A percentile compares a stretch with the other conserved stretches of the same genome.
These are phyloP conservation scores for Chlorella variabilis DNA, from an alignment of 163 green algal genomes.

Conservation along the genomic window DNA sequence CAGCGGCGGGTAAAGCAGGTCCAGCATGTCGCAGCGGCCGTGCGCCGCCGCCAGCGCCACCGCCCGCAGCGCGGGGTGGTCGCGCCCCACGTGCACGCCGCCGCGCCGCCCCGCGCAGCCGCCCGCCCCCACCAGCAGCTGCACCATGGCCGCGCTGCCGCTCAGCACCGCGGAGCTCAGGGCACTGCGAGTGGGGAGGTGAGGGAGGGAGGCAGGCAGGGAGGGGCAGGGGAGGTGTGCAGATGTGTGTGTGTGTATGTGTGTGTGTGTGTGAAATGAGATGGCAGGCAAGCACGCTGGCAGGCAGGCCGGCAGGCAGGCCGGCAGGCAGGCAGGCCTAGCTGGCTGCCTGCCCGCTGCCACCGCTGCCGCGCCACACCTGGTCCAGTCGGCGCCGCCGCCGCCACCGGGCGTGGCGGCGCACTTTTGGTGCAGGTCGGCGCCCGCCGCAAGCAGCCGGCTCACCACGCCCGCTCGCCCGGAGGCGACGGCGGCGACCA, in stretches of 20 bases:
- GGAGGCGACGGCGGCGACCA: slow-evolving; percentile 5
- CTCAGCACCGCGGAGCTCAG: slow-evolving; percentile 17
- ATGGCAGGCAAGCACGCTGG: neutral
- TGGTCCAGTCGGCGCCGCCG: slow-evolving; percentile 8
- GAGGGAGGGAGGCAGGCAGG: neutral
- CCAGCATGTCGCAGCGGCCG: neutral
- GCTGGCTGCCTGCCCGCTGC: neutral
- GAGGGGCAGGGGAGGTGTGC: neutral
- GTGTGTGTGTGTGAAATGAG: neutral
- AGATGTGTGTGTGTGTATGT: no score
- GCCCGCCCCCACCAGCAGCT: slow-evolving; percentile 14
- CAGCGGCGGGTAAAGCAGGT: slow-evolving; percentile 20
- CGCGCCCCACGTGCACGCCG: neutral
- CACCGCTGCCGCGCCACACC: neutral
- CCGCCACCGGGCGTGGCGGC: neutral
- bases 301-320: no score
- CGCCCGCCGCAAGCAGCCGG: slow-evolving; percentile 10
- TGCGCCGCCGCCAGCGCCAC: neutral
- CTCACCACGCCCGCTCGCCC: neutral
- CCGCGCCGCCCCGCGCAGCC: neutral
- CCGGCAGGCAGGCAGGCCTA: neutral
- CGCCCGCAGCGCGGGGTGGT: slow-evolving; percentile 1
- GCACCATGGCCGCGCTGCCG: slow-evolving; percentile 2
- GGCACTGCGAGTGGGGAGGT: neutral
- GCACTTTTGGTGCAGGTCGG: slow-evolving; percentile 18